These are phyloP conservation scores for Aspergillus bombycis DNA, from an alignment of 2,329 filamentous ascomycete genomes.

Conservation along the genomic window DNA sequence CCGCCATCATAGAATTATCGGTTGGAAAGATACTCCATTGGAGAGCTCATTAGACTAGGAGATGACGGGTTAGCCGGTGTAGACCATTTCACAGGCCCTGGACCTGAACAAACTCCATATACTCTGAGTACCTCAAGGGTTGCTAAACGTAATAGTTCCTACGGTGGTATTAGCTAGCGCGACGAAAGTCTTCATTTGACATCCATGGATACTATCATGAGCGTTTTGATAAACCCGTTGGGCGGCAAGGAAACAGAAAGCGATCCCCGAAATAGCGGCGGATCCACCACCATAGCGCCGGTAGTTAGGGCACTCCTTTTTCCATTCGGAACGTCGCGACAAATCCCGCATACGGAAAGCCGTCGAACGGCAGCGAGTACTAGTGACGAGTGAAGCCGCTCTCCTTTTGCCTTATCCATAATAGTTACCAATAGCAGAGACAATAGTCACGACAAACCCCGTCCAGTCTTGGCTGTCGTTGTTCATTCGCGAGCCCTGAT, in stretches of 20 bases:
- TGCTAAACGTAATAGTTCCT: not conserved
- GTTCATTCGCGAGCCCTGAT: not conserved
- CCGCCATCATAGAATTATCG: not conserved
- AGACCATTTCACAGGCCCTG: not conserved
- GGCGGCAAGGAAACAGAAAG: not conserved
- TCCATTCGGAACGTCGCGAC: not conserved
- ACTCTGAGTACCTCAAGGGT: not conserved
- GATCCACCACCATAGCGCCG: not conserved
- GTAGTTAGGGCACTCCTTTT: not conserved
- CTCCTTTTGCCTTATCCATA: not conserved
- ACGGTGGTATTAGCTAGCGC: not conserved
- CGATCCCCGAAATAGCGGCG: not conserved
- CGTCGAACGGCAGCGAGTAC: not conserved
- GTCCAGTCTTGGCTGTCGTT: not conserved
- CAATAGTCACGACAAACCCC: not conserved
- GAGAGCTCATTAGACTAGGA: not conserved
- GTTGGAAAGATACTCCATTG: not conserved
- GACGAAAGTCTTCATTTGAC: not conserved
- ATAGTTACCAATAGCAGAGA: not conserved
- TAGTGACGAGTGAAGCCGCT: not conserved
- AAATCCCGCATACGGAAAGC: not conserved
- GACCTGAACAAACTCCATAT: not conserved
- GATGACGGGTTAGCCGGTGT: not conserved
- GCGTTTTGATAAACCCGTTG: not conserved
- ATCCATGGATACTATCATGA: not conserved